phyloP scores from a whole-genome alignment of 257 asterid species.

The Verbascum thapsus region DNA sequence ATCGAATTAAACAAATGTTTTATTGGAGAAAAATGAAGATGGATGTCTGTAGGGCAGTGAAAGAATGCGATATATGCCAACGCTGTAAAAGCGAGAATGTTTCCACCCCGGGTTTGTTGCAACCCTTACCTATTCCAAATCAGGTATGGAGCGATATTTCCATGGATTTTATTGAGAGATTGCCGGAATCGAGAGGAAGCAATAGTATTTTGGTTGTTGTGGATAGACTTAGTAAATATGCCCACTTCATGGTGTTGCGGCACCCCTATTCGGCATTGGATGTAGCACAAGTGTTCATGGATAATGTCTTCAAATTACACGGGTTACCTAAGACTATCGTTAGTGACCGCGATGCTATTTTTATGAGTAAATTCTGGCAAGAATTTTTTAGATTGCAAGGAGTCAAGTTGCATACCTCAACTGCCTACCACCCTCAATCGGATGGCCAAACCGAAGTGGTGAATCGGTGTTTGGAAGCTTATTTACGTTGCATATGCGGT shows the following conservation, averaged over 20 bases:
- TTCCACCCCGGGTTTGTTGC: not conserved
- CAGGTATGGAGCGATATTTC: not conserved
- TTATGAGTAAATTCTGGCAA: no score
- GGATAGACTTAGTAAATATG: no score
- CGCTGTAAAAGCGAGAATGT: not conserved
- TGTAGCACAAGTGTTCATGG: not conserved
- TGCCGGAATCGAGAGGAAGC: no score
- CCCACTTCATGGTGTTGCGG: not conserved
- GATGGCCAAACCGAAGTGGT: constrained; percentile 2
- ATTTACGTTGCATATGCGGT: no score
- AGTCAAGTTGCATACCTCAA: not conserved
- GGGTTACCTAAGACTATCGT: constrained; percentile 11
- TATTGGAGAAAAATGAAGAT: no score
- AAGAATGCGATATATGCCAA: not conserved
- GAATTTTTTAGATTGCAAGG: no score
- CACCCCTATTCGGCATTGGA: not conserved
- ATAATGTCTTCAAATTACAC: not conserved
- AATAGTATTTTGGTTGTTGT: no score
- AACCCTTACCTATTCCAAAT: not conserved
- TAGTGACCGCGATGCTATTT: no score
- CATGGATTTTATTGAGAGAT: not conserved
- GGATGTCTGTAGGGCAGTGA: not conserved
- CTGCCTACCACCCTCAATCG: not conserved
- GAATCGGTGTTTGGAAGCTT: no score
- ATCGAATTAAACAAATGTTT: no score